These are phyloP conservation scores for Malassezia cuniculi DNA, from an alignment of 1,284 basidiomycete species.

Conservation along the genomic window DNA sequence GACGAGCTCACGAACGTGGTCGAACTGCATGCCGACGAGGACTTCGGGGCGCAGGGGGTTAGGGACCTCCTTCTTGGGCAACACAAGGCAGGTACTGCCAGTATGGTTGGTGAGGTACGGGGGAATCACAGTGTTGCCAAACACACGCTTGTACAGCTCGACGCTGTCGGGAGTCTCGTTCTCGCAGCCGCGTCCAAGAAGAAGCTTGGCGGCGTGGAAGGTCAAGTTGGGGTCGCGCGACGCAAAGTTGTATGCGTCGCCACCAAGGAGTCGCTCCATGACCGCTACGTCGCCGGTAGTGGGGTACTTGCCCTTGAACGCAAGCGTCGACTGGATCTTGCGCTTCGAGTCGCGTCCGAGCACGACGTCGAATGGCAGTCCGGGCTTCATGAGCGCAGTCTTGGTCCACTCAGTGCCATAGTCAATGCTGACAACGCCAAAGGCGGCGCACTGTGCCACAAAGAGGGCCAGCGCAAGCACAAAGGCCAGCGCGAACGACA, in stretches of 20 bases:
- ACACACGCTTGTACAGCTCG: conserved; percentile 18
- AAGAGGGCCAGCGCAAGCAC: conserved; percentile 5
- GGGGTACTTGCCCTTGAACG: conserved; percentile 34
- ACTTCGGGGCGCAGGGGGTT: conserved; percentile 57
- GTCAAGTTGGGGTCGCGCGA: conserved; percentile 78
- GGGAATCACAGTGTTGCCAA: conserved; percentile 25
- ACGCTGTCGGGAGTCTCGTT: conserved; percentile 1
- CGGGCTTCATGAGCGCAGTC: conserved; percentile 88
- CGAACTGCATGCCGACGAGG: conserved; percentile 82
- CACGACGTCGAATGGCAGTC: conserved; percentile 86
- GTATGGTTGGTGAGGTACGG: conserved; percentile 15
- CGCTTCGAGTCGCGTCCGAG: conserved; percentile 92
- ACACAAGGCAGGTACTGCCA: conserved; percentile 8
- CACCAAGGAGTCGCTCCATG: conserved; percentile 68
- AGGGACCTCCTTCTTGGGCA: not conserved
- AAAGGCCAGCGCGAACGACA: not conserved
- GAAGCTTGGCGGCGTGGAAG: conserved; percentile 71
- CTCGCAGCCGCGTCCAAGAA: conserved; percentile 54
- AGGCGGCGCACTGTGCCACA: conserved; percentile 12
- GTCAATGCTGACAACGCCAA: conserved; percentile 44
- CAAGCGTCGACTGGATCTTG: conserved; percentile 71
- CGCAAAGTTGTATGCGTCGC: conserved; percentile 73
- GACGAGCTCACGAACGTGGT: conserved; percentile 76
- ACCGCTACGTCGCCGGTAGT: conserved; percentile 32
- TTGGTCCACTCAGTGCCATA: conserved; percentile 51